Evolutionary conservation across 1,284 basidiomycete genomes (phyloP).

Genomic region (Fomitopsis betulina): DNA sequence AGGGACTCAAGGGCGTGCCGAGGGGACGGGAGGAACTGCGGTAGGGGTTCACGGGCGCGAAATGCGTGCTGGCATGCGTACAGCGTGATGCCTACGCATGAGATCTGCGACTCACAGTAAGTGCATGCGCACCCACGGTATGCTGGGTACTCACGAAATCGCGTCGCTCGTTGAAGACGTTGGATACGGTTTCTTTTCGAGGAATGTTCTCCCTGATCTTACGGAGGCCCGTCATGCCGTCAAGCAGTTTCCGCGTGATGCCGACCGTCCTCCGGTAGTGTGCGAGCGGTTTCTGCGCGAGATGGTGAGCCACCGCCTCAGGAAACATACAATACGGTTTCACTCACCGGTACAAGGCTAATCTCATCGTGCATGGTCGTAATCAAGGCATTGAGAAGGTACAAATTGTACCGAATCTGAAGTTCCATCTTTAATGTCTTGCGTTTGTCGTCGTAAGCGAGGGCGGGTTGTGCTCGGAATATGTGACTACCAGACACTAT

Average conservation of each 20-base stretch:
- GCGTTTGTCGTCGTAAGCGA: conserved; percentile 29
- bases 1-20: conserved; percentile 36
- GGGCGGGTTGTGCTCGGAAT: conserved; percentile 29
- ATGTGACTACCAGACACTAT: conserved; percentile 29
- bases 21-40: conserved; percentile 47
- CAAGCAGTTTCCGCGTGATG: conserved; percentile 39
- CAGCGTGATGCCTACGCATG: conserved; percentile 42
- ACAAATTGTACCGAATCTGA: conserved; percentile 36
- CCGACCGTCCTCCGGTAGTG: conserved; percentile 38
- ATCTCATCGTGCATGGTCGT: conserved; percentile 45
- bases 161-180: conserved; percentile 39
- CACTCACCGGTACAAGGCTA: conserved; percentile 45
- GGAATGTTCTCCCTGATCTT: conserved; percentile 47
- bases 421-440: conserved; percentile 39
- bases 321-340: not conserved
- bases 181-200: conserved; percentile 37
- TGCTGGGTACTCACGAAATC: conserved; percentile 34
- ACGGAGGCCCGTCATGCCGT: conserved; percentile 42
- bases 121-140: not conserved
- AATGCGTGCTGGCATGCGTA: conserved; percentile 51
- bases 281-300: conserved; percentile 41
- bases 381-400: conserved; percentile 35
- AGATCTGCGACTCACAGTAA: conserved; percentile 28
- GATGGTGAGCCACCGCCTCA: too few species aligned
- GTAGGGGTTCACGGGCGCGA: conserved; percentile 41